phyloP scores from a whole-genome alignment of 202 grass and related monocot species.

The Panicum hallii region DNA sequence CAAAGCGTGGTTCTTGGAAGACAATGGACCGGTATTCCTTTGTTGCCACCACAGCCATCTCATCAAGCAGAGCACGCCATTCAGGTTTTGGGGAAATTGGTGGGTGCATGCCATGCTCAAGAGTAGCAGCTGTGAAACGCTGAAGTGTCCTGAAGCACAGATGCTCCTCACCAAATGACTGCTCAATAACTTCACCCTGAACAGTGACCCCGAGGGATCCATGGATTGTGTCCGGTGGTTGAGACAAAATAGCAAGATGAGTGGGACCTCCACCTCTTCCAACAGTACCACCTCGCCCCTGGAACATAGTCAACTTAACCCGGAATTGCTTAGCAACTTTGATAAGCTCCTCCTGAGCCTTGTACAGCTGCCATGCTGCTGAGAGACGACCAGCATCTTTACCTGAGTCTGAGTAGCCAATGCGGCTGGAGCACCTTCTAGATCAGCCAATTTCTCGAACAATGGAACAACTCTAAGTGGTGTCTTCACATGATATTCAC shows the following conservation, averaged over 20 bases:
- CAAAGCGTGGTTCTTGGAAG: slow-evolving; percentile 85
- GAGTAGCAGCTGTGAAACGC: slow-evolving; percentile 88
- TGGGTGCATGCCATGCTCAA: slow-evolving; percentile 93
- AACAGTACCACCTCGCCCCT: slow-evolving; percentile 88
- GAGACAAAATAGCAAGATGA: slow-evolving; percentile 91
- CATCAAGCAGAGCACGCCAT: slow-evolving; percentile 83
- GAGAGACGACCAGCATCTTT: too few species aligned
- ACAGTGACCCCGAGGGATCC: slow-evolving; percentile 83
- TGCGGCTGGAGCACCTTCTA: slow-evolving; percentile 75
- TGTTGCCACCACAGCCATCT: slow-evolving; percentile 85
- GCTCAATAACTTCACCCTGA: slow-evolving; percentile 95
- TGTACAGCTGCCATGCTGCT: too few species aligned
- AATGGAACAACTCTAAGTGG: slow-evolving; percentile 83
- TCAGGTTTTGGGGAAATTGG: slow-evolving; percentile 80
- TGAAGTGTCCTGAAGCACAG: slow-evolving; percentile 90
- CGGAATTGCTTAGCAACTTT: slow-evolving; percentile 69
- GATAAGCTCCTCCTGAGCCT: too few species aligned
- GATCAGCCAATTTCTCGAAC: slow-evolving; percentile 92
- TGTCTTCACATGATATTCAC: slow-evolving; percentile 77
- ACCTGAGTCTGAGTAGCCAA: not conserved
- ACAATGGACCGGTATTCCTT: slow-evolving; percentile 83
- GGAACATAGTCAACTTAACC: slow-evolving; percentile 89
- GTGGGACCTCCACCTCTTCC: slow-evolving; percentile 92
- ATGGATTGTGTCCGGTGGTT: slow-evolving; percentile 82
- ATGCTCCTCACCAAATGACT: slow-evolving; percentile 90